Evolutionary conservation across 208 protist genomes (phyloP).

Genomic region (Crithidia acanthocephali): DNA sequence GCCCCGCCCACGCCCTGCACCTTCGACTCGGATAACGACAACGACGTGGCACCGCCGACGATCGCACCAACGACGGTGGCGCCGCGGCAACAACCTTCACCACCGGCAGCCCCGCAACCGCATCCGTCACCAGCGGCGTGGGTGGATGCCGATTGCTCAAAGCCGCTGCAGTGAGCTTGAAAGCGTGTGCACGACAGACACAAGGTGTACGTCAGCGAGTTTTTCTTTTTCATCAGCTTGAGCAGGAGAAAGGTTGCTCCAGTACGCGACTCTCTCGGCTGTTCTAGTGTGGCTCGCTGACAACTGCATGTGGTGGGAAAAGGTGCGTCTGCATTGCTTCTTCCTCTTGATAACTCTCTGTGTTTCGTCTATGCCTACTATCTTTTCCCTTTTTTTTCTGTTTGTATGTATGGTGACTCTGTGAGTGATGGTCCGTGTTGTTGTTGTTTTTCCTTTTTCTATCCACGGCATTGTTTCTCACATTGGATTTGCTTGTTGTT

Average conservation of each 20-base stretch:
- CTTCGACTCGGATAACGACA: constrained; percentile 17
- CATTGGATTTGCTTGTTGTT: not conserved
- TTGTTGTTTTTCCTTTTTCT: not conserved
- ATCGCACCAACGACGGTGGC: constrained; percentile 9
- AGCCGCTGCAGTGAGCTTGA: constrained; percentile 1
- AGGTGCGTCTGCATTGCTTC: too few relatives aligned
- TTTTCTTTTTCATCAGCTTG: too few relatives aligned
- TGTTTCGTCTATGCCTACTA: too few relatives aligned
- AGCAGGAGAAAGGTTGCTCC: too few relatives aligned
- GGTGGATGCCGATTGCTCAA: constrained; percentile 10
- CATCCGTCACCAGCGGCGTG: not conserved
- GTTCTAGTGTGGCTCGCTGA: too few relatives aligned
- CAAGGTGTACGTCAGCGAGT: too few relatives aligned
- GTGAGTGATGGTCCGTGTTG: not conserved
- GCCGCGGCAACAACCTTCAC: not conserved
- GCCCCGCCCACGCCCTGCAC: constrained; percentile 19
- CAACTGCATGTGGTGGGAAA: too few relatives aligned
- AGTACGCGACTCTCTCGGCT: too few relatives aligned
- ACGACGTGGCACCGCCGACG: constrained; percentile 21
- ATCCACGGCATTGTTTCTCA: not conserved
- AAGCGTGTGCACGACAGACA: not conserved
- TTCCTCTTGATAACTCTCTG: too few relatives aligned
- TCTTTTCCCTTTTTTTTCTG: too few relatives aligned
- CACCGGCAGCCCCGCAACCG: not conserved
- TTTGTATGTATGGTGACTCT: not conserved